Base-by-base conservation (phyloP, 2,329 filamentous ascomycete species). In the Fusarium sublunatum region DNA sequence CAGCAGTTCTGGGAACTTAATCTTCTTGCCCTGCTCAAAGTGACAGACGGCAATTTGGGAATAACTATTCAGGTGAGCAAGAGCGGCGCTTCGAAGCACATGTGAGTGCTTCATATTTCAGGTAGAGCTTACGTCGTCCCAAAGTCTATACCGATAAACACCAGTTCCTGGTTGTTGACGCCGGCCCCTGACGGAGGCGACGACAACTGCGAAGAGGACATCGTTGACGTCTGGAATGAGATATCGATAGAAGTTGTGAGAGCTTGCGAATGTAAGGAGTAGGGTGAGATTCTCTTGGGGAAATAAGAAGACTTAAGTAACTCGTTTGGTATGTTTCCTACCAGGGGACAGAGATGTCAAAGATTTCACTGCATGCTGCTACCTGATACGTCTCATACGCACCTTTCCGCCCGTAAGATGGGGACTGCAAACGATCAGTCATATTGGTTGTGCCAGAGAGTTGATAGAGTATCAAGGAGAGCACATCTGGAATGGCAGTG, bases 91-190 rank as follows among this genome's bases (percentile, higher is more conserved):
- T n/a, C n/a, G 4, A 2, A 11, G 13, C 22, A 26, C n/a, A n/a
- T n/a, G n/a, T n/a, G n/a, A n/a, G n/a, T n/a, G n/a, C n/a, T n/a
- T n/a, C n/a, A n/a, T n/a, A n/a, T n/a, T n/a, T n/a, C 8, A 12
- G 12, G 4, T 0, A 7, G 7, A 42, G 49, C 55, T 38, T 36
- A 54, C 55, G 55, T 58, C 0, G 43, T 58, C 0, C 43, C 55
- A 1, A 58, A 22, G 2, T 58, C 49, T 0, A 54, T 4, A 0
- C 22, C 55, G 6, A 38, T 44, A 24, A 48, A 4, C 9, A 48
- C 28, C 7, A 7, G n/a, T n/a, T n/a, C 2, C 10, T 8, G 15
- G 4, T 1, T 13, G 5, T 29, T 15, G 1, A 9, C 22, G 35
- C 12, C 28, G 6, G 24, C 8, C 48, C 9, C 39, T 2, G 7